Evolutionary conservation across 495 filamentous ascomycete species (phyloP).

Genomic region (Aspergillus steynii): DNA sequence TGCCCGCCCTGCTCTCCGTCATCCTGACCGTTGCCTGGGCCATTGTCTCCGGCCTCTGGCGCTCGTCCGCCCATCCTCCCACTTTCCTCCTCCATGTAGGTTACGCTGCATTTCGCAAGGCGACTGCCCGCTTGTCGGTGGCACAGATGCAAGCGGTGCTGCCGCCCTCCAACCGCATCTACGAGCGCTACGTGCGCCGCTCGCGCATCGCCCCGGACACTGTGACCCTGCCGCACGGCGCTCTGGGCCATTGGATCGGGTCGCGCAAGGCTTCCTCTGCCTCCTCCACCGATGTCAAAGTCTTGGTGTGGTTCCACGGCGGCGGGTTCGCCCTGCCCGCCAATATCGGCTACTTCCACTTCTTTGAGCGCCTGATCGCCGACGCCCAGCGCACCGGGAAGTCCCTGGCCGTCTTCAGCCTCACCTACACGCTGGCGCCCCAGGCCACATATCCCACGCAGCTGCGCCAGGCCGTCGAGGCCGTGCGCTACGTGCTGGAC

Average conservation of each 20-base stretch:
- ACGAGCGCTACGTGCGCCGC: slow-evolving; percentile 46
- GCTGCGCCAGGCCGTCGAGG: slow-evolving; percentile 55
- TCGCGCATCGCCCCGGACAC: slow-evolving; percentile 42
- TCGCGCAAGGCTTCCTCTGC: slow-evolving; percentile 17
- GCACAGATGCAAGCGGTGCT: slow-evolving; percentile 37
- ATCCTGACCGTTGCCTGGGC: slow-evolving; percentile 31
- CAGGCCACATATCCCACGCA: slow-evolving; percentile 58
- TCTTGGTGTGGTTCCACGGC: slow-evolving; percentile 63
- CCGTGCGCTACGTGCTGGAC: slow-evolving; percentile 53
- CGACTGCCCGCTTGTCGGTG: slow-evolving; percentile 30
- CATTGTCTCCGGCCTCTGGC: slow-evolving; percentile 34
- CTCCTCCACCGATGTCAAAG: slow-evolving; percentile 44
- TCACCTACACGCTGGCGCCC: slow-evolving; percentile 63
- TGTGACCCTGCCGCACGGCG: slow-evolving; percentile 53
- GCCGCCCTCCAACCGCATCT: slow-evolving; percentile 49
- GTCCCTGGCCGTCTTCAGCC: slow-evolving; percentile 49
- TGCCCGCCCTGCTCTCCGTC: slow-evolving; percentile 35
- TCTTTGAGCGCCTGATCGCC: slow-evolving; percentile 47
- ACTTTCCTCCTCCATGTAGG: slow-evolving; percentile 38
- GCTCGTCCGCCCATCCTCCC: slow-evolving; percentile 35
- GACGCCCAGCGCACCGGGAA: slow-evolving; percentile 35
- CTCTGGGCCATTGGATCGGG: slow-evolving; percentile 61
- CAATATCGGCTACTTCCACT: slow-evolving; percentile 51
- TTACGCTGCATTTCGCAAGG: slow-evolving; percentile 41
- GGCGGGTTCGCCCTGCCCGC: slow-evolving; percentile 61